Percentiles rank a stretch among this genome's conserved stretches.
These are phyloP conservation scores for Xylaria acuta DNA, from an alignment of 495 filamentous ascomycete species.

Conservation along the genomic window DNA sequence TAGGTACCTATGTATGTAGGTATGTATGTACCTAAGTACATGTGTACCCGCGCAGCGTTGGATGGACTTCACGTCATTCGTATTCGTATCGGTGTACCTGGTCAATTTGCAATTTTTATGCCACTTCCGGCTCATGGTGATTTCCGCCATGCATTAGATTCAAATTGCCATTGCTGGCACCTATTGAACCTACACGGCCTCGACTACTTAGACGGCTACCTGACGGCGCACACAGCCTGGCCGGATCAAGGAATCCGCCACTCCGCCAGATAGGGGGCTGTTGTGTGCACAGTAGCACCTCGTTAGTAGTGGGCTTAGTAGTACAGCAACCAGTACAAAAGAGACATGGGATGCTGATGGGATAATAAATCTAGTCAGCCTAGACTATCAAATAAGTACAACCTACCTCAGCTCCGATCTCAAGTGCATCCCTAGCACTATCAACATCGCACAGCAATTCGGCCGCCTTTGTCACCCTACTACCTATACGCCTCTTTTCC, in stretches of 20 bases:
- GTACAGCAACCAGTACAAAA: not conserved
- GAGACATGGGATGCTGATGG: not conserved
- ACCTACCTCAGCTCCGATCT: not conserved
- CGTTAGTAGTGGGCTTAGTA: conserved; percentile 1
- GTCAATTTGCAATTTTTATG: conserved; percentile 19
- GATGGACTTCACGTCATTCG: conserved; percentile 4
- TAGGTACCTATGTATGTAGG: too few relatives aligned
- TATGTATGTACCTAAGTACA: not conserved
- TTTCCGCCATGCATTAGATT: conserved; percentile 4
- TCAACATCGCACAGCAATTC: conserved; percentile 1
- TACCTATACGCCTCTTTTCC: not conserved
- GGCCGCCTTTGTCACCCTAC: not conserved
- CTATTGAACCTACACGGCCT: not conserved
- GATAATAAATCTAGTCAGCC: conserved; percentile 7
- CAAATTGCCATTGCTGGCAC: not conserved
- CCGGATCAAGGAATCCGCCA: conserved; percentile 6
- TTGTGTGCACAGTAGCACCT: not conserved
- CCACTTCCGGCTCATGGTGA: not conserved
- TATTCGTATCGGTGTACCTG: conserved; percentile 8
- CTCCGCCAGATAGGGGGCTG: not conserved
- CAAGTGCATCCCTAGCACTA: not conserved
- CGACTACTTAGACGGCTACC: not conserved
- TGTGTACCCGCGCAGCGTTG: not conserved
- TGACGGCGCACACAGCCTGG: not conserved
- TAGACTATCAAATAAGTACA: not conserved